Evolutionary conservation across 1,139 yeast species (phyloP).

Genomic region (Spathaspora sp.): DNA sequence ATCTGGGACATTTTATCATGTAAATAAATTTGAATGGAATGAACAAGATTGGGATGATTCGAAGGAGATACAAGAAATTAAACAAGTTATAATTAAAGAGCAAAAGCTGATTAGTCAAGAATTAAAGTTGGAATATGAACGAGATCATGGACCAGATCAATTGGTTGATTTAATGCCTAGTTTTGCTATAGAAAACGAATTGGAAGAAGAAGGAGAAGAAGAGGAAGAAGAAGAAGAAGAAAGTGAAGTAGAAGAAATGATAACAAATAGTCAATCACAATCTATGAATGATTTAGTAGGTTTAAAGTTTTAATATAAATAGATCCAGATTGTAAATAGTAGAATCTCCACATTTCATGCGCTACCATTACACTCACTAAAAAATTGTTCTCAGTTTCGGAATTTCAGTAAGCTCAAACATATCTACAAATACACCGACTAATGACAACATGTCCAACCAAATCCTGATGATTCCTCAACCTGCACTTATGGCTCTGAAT

Average conservation of each 20-base stretch:
- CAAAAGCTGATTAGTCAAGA: constrained; percentile 19
- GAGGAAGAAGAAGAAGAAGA: background rate
- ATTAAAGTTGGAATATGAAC: constrained; percentile 16
- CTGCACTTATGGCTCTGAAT: constrained; percentile 62
- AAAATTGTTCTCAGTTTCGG: no score
- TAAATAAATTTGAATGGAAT: constrained; percentile 25
- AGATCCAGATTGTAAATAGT: no score
- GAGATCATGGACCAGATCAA: constrained; percentile 13
- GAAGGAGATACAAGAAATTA: constrained; percentile 13
- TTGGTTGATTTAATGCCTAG: constrained; percentile 21
- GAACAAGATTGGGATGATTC: constrained; percentile 15
- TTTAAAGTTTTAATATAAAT: constrained; percentile 8
- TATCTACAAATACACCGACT: constrained; percentile 3
- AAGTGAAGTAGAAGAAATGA: constrained; percentile 1
- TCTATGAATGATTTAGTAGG: constrained; percentile 14
- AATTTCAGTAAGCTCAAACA: background rate
- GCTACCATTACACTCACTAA: no score
- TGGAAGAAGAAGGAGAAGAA: background rate
- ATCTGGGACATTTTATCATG: constrained; percentile 52
- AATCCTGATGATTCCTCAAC: constrained; percentile 29
- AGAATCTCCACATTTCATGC: no score
- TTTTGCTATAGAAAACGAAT: constrained; percentile 17
- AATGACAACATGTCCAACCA: constrained; percentile 7
- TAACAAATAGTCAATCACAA: constrained; percentile 5
- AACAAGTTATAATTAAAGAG: constrained; percentile 19